Percentiles rank a stretch among this genome's conserved stretches.
Evolutionary conservation across 2,329 filamentous ascomycete genomes (phyloP).

Genomic region (Zymoseptoria crescenta): DNA sequence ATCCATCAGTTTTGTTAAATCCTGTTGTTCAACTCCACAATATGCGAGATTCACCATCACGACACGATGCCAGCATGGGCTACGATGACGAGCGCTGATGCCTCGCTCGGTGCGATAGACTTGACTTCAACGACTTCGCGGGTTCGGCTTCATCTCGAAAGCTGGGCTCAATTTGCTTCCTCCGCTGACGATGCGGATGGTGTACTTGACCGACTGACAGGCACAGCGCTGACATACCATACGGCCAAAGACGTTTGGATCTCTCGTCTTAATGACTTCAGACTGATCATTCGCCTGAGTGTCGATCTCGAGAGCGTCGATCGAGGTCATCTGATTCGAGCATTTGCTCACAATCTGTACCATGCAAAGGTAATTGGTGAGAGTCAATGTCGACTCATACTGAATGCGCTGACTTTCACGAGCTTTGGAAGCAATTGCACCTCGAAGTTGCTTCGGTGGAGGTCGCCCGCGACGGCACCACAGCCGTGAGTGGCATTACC

Average conservation of each 20-base stretch:
- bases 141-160: conserved; percentile 15
- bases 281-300: conserved; percentile 18
- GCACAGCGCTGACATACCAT: conserved; percentile 2
- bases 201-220: conserved; percentile 4
- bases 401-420: neutral
- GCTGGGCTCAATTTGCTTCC: conserved; percentile 16
- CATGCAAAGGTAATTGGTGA: conserved; percentile 5
- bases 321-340: conserved; percentile 1
- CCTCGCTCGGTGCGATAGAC: conserved; percentile 7
- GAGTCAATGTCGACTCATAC: neutral
- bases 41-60: neutral
- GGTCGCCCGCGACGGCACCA: conserved; percentile 7
- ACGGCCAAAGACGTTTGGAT: conserved; percentile 24
- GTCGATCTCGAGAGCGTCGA: neutral
- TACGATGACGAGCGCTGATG: neutral
- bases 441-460: conserved; percentile 7
- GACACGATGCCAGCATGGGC: neutral
- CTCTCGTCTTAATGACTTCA: conserved; percentile 27
- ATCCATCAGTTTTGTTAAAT: neutral
- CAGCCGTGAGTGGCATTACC: conserved; percentile 2
- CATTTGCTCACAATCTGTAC: conserved; percentile 5
- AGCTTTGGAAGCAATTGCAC: conserved; percentile 19
- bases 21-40: neutral
- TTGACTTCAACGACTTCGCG: conserved; percentile 14
- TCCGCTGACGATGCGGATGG: conserved; percentile 10